Base-by-base conservation (phyloP, 108 stramenopile species). In the Cyclotella cryptica region DNA sequence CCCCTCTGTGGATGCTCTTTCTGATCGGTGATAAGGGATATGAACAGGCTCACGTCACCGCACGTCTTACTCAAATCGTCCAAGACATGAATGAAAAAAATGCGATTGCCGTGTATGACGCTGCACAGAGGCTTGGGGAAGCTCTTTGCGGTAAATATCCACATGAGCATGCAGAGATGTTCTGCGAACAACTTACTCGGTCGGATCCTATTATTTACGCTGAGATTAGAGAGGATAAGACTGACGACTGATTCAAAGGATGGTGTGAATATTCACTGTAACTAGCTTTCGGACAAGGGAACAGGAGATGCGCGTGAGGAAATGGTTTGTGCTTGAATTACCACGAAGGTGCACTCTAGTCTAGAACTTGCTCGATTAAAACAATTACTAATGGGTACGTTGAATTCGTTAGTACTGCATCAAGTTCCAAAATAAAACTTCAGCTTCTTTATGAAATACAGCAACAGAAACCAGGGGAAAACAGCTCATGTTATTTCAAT, bases 1-100 rank as follows among this genome's bases (percentile, higher is more conserved):
- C 96, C 21, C 97, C 97, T 46, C 88, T 96, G 90, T 97, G 75
- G 87, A 88, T 90, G 47, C 84, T 97, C 0, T 92, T 92, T 81
- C 73, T 97, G 49, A 67, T 97, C 39, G 92, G 90, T 8, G 97
- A 97, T 69, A 93, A 96, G 64, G 88, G 83, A 22, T 96, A 97
- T 78, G 90, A 95, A 66, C 67, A 86, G 58, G 89, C 74, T 29
- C 97, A 97, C 83, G 96, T 96, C 3, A 81, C 93, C n/a, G 81
- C 80, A 52, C 88, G 93, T 46, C 65, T 96, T 77, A 83, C 80
- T 42, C 85, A 88, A 43, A 77, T 96, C 53, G 54, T 94, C 13
- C 89, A 93, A 57, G 93, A 94, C 78, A 70, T 91, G 63, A 90
- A 90, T 63, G 93, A 93, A 80, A 87, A 91, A 79, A 73, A 78